Base-by-base conservation (phyloP, 1,284 basidiomycete species). In the Gastroboletus turbinatus region DNA sequence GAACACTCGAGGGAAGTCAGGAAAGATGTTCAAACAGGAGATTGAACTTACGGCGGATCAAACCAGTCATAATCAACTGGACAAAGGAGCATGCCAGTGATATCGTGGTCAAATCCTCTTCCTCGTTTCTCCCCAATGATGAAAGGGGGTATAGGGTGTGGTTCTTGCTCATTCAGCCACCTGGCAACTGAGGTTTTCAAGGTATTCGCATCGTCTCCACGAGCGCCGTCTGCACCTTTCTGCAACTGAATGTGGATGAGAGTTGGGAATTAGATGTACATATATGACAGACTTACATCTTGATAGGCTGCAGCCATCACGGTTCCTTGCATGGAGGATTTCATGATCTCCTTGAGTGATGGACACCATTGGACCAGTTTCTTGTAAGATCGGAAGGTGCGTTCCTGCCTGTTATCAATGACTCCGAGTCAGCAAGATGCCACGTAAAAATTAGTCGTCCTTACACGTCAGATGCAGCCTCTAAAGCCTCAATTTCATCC, bases 61-160 rank as follows among this genome's bases (percentile, higher is more conserved):
- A 55, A 42, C 69, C 71, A 73, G 35, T 73, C 45, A 27, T 61
- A 63, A 21, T 67, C 60, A 3, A 64, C 61, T 0, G 66, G 72
- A 29, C 65, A 70, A 0, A 73, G 43, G 1, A 72, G 61, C 3
- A 39, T 8, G 2, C 68, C 71, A 11, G 67, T 69, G 13, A 55
- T 17, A 32, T 69, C 55, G 27, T 73, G 59, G 14, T 57, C n/a
- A n/a, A 72, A 59, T 0, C 72, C 68, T 35, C 61, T 49, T 11
- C 61, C 50, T 11, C 16, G 8, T 14, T 63, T 43, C 1, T 47
- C n/a, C 0, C 29, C 16, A 4, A 29, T 4, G 2, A 13, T 14
- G 8, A 70, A 35, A 7, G 55, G 53, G 2, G 56, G 58, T 1
- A n/a, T 17, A 3, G 62, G 58, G 4, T 29, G 21, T 11, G 56